Conservation (phyloP, 495 filamentous ascomycete species). For the Cercophora samala region DNA sequence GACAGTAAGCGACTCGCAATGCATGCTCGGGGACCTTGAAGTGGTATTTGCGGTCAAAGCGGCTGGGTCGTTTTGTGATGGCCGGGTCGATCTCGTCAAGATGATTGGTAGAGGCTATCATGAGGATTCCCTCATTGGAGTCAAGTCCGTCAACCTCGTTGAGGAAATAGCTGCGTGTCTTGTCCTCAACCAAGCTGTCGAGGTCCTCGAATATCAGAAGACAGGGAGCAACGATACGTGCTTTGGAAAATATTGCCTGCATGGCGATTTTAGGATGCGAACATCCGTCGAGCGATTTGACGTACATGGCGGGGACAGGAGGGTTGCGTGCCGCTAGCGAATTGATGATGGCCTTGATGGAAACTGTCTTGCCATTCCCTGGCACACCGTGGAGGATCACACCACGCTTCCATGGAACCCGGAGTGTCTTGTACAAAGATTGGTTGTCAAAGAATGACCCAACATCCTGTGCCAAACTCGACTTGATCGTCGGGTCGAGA, state of each 20-base stretch:
- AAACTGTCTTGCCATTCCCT: slow-evolving; percentile 59
- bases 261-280: slow-evolving; percentile 38
- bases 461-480: slow-evolving; percentile 49
- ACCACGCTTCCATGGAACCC: slow-evolving; percentile 57
- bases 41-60: slow-evolving; percentile 58
- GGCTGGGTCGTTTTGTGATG: slow-evolving; percentile 53
- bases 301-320: slow-evolving; percentile 50
- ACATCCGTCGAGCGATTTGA: slow-evolving; percentile 46
- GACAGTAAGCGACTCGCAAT: slow-evolving; percentile 46
- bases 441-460: slow-evolving; percentile 53
- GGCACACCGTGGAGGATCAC: slow-evolving; percentile 51
- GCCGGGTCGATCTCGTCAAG: slow-evolving; percentile 50
- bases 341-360: slow-evolving; percentile 58
- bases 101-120: slow-evolving; percentile 58
- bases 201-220: slow-evolving; percentile 58
- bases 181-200: slow-evolving; percentile 51
- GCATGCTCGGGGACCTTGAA: slow-evolving; percentile 47
- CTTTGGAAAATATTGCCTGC: slow-evolving; percentile 41
- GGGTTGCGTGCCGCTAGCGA: slow-evolving; percentile 27
- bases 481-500: slow-evolving; percentile 53
- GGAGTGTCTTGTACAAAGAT: slow-evolving; percentile 47
- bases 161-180: slow-evolving; percentile 57
- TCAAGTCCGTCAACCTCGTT: slow-evolving; percentile 43
- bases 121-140: slow-evolving; percentile 57
- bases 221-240: slow-evolving; percentile 43